Conservation (phyloP, 2,329 filamentous ascomycete genomes). For the Plectosphaerella cucumerina region DNA sequence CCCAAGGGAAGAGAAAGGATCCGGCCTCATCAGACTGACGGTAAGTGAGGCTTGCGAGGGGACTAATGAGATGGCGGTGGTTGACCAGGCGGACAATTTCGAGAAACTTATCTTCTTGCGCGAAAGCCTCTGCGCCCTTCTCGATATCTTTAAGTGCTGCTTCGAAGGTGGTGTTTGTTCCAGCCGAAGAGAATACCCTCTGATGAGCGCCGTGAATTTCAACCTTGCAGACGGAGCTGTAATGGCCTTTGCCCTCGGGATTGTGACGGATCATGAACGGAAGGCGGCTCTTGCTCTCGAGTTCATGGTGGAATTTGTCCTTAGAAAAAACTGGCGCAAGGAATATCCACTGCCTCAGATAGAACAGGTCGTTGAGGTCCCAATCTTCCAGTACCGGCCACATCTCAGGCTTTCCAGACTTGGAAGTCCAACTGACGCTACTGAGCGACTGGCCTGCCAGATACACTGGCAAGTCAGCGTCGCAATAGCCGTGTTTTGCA, state of each 20-base stretch:
- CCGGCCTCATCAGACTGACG: not conserved
- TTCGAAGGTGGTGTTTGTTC: not conserved
- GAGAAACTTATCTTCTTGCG: not conserved
- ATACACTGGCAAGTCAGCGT: not conserved
- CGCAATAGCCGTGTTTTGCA: not conserved
- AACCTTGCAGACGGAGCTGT: not conserved
- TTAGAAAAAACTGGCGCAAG: not conserved
- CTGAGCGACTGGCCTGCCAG: not conserved
- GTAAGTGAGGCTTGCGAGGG: not conserved
- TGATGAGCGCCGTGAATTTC: not conserved
- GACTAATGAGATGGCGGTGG: not conserved
- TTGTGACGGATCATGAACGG: not conserved
- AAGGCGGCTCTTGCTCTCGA: not conserved
- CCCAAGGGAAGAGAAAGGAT: conserved; percentile 5
- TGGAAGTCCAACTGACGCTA: not conserved
- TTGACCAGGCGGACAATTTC: not conserved
- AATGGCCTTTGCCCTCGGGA: not conserved
- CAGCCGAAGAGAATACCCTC: not conserved
- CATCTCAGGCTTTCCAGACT: too few relatives aligned
- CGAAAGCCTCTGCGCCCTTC: not conserved
- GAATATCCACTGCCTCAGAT: not conserved
- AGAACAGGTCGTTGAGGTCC: not conserved
- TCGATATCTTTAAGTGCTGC: not conserved
- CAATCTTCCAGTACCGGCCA: not conserved
- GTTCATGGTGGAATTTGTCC: not conserved